phyloP scores from a whole-genome alignment of 108 stramenopile species.

The Conticribra weissflogii region DNA sequence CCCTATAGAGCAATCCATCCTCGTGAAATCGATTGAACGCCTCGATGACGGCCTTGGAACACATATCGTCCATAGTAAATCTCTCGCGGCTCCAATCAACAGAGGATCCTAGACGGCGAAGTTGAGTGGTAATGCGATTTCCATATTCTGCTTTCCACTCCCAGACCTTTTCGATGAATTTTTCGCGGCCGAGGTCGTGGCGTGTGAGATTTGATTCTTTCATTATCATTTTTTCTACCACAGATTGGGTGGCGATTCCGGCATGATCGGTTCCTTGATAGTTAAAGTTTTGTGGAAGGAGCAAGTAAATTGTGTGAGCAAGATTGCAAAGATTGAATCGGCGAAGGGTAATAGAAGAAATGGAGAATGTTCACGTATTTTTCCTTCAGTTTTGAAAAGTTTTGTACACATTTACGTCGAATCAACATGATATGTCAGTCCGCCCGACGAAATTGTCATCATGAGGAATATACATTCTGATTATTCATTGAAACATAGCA shows the following conservation, averaged over 20 bases:
- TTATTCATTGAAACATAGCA: background rate
- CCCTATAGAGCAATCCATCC: slow-evolving; percentile 95
- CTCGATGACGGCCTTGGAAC: slow-evolving; percentile 91
- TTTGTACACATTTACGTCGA: slow-evolving; percentile 55
- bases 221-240: slow-evolving; percentile 98
- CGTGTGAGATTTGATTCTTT: slow-evolving; percentile 90
- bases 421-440: slow-evolving; percentile 47
- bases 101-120: slow-evolving; percentile 86
- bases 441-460: slow-evolving; percentile 54
- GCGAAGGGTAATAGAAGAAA: slow-evolving; percentile 12
- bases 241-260: slow-evolving; percentile 99
- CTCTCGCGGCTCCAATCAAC: slow-evolving; percentile 98
- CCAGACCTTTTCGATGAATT: slow-evolving; percentile 96
- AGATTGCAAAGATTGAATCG: slow-evolving; percentile 11
- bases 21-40: slow-evolving; percentile 95
- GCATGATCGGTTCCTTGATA: slow-evolving; percentile 98
- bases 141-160: slow-evolving; percentile 99
- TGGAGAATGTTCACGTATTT: background rate
- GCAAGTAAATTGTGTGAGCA: background rate
- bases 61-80: slow-evolving; percentile 99
- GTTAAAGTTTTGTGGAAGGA: slow-evolving; percentile 3
- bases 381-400: slow-evolving; percentile 38
- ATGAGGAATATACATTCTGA: slow-evolving; percentile 6
- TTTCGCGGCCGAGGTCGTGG: slow-evolving; percentile 97
- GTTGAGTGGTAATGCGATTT: slow-evolving; percentile 88